Percentiles rank a stretch among this genome's conserved stretches.
phyloP scores from a whole-genome alignment of 352 stramenopile species.

The Globisporangium carolinianum region DNA sequence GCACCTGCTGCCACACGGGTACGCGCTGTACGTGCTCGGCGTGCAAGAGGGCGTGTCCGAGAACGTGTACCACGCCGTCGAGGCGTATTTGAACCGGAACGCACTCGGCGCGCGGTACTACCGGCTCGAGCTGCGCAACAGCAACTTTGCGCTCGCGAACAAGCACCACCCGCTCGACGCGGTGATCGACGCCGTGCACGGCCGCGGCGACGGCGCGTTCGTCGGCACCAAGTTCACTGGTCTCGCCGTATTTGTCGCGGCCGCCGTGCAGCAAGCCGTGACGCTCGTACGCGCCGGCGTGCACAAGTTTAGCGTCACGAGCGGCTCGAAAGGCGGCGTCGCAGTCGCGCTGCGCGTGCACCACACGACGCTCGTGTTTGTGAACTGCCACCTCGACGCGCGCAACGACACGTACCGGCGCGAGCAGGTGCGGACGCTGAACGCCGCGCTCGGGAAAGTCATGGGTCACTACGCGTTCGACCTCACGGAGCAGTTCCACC shows the following conservation, averaged over 20 bases:
- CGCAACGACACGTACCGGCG: conserved; percentile 73
- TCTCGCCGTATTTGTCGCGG: conserved; percentile 69
- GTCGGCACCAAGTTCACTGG: conserved; percentile 83
- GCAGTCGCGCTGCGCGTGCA: conserved; percentile 68
- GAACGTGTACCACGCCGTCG: conserved; percentile 77
- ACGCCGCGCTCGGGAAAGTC: conserved; percentile 63
- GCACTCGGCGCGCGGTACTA: conserved; percentile 48
- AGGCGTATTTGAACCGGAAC: conserved; percentile 74
- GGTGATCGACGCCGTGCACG: conserved; percentile 73
- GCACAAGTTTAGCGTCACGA: conserved; percentile 81
- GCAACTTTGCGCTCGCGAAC: conserved; percentile 56
- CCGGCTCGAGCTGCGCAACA: conserved; percentile 71
- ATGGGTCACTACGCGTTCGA: conserved; percentile 81
- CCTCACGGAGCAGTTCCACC: conserved; percentile 84
- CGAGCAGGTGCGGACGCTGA: conserved; percentile 78
- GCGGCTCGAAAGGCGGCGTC: conserved; percentile 75
- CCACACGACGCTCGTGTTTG: conserved; percentile 75
- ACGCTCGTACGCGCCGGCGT: conserved; percentile 63
- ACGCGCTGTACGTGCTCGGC: conserved; percentile 83
- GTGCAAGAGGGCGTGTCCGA: conserved; percentile 84
- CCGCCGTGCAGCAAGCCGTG: conserved; percentile 47
- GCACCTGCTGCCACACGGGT: conserved; percentile 70
- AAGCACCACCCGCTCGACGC: conserved; percentile 61
- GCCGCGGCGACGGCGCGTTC: conserved; percentile 74
- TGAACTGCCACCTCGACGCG: conserved; percentile 82